Base-by-base conservation (phyloP, 1,139 yeast species). In the Spencermartinsiella ligniputridi region DNA sequence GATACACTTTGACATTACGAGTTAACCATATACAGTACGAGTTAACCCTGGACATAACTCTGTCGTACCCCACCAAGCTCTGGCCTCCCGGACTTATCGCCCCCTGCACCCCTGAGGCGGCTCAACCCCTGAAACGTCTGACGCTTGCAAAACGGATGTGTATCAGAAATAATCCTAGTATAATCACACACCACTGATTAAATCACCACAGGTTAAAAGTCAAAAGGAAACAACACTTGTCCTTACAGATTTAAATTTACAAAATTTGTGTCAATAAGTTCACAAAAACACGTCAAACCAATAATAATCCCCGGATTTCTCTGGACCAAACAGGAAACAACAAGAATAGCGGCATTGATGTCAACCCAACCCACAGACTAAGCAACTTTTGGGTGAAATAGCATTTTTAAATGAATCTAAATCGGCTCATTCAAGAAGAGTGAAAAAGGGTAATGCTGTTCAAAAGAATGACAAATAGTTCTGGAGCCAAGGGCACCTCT, bases 371-470 rank as follows among this genome's bases (percentile, higher is more conserved):
- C n/a, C n/a, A n/a, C n/a, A 15, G 32, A 27, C n/a, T 27, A 27
- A 27, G 32, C 8, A 27, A 27, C 13, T 27, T 22, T 22, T 27
- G 32, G 32, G 15, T 27, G 6, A 9, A 27, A 27, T 15, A 15
- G 32, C 32, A 27, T 27, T 27, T 27, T 27, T 27, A 27, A 27
- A 27, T 27, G 32, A 27, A 27, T 27, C 32, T 27, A 27, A 27
- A 27, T 27, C n/a, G 32, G 32, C n/a, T n/a, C n/a, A 4, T 9
- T 5, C 8, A 11, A 27, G n/a, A 27, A 5, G 15, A n/a, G n/a
- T 9, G 5, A 27, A 27, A 6, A n/a, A 27, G 32, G 13, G 8
- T 8, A 27, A 27, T 27, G 32, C 32, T 27, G 32, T 27, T 27
- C 32, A 27, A 27, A n/a, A 27, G n/a, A 27, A 27, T 27, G 32